Evolutionary conservation across 2,329 filamentous ascomycete genomes (phyloP).

Genomic region (Hypomyces perniciosus): DNA sequence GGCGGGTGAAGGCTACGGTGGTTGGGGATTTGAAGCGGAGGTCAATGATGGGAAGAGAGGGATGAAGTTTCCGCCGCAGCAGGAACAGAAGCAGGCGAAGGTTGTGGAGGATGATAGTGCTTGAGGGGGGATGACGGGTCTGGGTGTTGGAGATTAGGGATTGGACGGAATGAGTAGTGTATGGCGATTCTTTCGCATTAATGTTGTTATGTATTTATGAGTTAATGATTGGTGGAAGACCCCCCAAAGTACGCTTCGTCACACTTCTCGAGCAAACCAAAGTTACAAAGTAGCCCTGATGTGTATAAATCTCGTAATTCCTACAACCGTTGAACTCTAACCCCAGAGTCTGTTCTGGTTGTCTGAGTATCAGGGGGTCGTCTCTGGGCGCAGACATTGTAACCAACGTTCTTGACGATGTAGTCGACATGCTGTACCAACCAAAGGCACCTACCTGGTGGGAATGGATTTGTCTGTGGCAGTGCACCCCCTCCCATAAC

Average conservation of each 20-base stretch:
- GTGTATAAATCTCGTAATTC: no score
- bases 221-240: no score
- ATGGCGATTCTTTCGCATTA: no score
- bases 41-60: slow-evolving; percentile 23
- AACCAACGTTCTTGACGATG: not conserved
- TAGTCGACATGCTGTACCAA: not conserved
- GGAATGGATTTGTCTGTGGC: not conserved
- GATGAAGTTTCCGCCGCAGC: slow-evolving; percentile 31
- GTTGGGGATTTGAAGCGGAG: slow-evolving; percentile 28
- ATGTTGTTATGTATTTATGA: no score
- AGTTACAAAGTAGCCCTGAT: no score
- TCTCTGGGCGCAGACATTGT: not conserved
- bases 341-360: no score
- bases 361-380: no score
- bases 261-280: no score
- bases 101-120: slow-evolving; percentile 3
- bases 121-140: not conserved
- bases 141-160: not conserved
- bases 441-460: no score
- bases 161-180: not conserved
- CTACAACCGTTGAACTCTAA: no score
- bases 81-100: not conserved
- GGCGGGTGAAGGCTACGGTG: slow-evolving; percentile 26
- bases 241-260: no score
- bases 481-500: no score